Percentiles rank a stretch among this genome's conserved stretches.
Evolutionary conservation across 108 stramenopile species (phyloP).

Genomic region (Cyclotella kingstonii): DNA sequence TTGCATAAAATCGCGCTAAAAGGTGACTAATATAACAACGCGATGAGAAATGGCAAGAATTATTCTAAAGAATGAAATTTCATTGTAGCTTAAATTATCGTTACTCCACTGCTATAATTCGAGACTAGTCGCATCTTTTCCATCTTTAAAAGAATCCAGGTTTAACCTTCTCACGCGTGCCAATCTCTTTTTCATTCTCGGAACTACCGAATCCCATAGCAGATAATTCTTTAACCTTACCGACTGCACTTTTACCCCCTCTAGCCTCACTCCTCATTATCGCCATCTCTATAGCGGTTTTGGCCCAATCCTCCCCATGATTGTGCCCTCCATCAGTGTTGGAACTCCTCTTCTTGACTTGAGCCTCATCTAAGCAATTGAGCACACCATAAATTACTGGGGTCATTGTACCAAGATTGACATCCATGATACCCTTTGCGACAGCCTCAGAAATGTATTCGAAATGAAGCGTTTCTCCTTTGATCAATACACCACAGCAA

Average conservation of each 20-base stretch:
- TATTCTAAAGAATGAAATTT: too few relatives aligned
- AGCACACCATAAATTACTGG: constrained; percentile 93
- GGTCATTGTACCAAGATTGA: constrained; percentile 74
- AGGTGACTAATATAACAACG: too few relatives aligned
- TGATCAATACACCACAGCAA: constrained; percentile 94
- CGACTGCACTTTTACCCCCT: constrained; percentile 14
- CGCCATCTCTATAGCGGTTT: constrained; percentile 96
- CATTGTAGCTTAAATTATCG: background rate
- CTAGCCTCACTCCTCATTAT: constrained; percentile 78
- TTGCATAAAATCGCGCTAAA: too few relatives aligned
- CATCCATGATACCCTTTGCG: constrained; percentile 93
- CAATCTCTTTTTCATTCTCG: constrained; percentile 13
- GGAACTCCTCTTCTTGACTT: constrained; percentile 73
- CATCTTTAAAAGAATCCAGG: constrained; percentile 48
- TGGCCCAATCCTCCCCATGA: constrained; percentile 95
- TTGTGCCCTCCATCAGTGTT: constrained; percentile 78
- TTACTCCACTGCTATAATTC: background rate
- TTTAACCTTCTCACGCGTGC: constrained; percentile 19
- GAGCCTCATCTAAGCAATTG: constrained; percentile 85
- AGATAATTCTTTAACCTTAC: constrained; percentile 33
- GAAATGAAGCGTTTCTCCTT: constrained; percentile 98
- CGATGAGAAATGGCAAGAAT: too few relatives aligned
- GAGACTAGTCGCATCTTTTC: background rate
- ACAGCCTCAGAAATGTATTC: constrained; percentile 97
- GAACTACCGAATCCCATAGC: constrained; percentile 57